Evolutionary conservation across 495 filamentous ascomycete genomes (phyloP), one percentile per base, ranked within the genome.

Genomic region (Aspergillus haitiensis): DNA sequence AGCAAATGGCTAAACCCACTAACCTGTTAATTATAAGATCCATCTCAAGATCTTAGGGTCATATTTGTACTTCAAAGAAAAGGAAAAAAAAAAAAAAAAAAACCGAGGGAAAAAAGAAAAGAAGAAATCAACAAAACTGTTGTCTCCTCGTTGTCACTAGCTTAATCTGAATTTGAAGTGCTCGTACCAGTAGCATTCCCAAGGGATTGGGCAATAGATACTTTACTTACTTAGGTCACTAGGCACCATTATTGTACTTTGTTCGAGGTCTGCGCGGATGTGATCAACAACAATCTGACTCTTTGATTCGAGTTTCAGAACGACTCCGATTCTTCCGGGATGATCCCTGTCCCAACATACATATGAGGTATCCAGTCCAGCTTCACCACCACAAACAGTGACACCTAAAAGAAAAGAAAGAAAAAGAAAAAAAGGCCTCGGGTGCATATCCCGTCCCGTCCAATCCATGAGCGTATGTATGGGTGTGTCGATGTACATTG

Each of bases 301-400:
- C 42, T 58, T 33, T 56, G 45, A 52, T 44, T 40, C 49, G 31
- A 53, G 6, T 51, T 45, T 44, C 32, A 46, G 44, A 16, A 32
- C 51, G 47, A 45, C 18, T 44, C 45, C 50, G 34, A 52, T 55
- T 35, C 52, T 42, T 39, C 47, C 48, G 47, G 52, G 55, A 51
- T 53, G 52, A 67, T 64, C 61, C 64, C 44, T 49, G 61, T 27
- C 35, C 37, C 35, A 18, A 11, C 45, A 51, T 59, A 61, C 64
- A 64, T 64, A 49, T 61, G 64, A 67, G 60, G 52, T 42, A 51
- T 62, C 56, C n/a, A 57, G 53, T 57, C 15, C 46, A 40, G 16
- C 52, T 40, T 45, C 36, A 8, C 13, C 46, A 21, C 13, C 44
- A 31, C 52, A 52, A 36, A 16, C 49, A 35, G n/a, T n/a, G n/a